These are phyloP conservation scores for Ambrosia trifida DNA, from an alignment of 129 eudicot species.

Conservation along the genomic window DNA sequence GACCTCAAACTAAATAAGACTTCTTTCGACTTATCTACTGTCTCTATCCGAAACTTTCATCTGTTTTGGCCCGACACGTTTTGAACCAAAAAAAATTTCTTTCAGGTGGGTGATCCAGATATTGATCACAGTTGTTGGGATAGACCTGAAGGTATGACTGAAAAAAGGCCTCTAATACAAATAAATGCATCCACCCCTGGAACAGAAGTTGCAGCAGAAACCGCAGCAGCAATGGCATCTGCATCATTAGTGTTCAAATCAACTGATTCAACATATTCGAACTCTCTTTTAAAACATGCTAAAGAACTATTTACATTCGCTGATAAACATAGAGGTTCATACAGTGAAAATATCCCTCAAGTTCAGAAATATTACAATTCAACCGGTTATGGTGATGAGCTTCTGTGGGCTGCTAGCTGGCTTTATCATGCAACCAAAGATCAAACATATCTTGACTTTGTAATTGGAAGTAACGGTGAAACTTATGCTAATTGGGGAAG, in stretches of 20 bases:
- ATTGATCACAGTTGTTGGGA: slow-evolving; percentile 91
- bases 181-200: slow-evolving; percentile 79
- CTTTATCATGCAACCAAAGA: slow-evolving; percentile 94
- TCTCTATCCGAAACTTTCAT: neutral
- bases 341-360: slow-evolving; percentile 77
- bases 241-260: slow-evolving; percentile 87
- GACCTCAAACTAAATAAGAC: neutral
- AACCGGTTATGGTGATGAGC: slow-evolving; percentile 98
- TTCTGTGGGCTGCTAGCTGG: slow-evolving; percentile 98
- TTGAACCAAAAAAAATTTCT: neutral
- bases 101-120: slow-evolving; percentile 85
- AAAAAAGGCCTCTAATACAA: slow-evolving; percentile 64
- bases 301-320: slow-evolving; percentile 80
- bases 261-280: slow-evolving; percentile 62
- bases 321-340: slow-evolving; percentile 64
- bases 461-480: slow-evolving; percentile 67
- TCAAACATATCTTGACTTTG: slow-evolving; percentile 58
- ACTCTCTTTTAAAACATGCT: slow-evolving; percentile 72
- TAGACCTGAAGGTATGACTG: slow-evolving; percentile 87
- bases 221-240: slow-evolving; percentile 94
- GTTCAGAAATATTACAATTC: slow-evolving; percentile 86
- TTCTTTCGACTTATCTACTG: neutral
- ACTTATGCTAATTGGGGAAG: slow-evolving; percentile 71
- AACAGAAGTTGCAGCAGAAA: slow-evolving; percentile 94
- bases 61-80: neutral